Evolutionary conservation across 2,329 filamentous ascomycete species (phyloP), one percentile per base, ranked within the genome.

Genomic region (Xylaria sp.): DNA sequence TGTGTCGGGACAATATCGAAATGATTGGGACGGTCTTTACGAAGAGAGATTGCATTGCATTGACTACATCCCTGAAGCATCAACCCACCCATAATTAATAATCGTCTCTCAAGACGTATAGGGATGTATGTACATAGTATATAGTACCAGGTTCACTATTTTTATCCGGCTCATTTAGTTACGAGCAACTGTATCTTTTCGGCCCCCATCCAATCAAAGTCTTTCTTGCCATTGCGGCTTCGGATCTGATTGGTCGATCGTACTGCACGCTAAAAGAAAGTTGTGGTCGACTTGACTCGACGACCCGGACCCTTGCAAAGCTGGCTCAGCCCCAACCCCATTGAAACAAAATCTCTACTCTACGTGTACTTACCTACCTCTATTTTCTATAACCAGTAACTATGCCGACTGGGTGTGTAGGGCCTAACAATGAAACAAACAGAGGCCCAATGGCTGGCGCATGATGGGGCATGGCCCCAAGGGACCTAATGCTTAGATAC

Each of bases 291-390:
- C 55, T 58, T 46, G 34, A 64, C 41, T 28, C 28, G 28, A 56
- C 28, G 28, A 28, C 28, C 56, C 39, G 5, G 13, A 15, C 13
- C 59, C 53, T 45, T 53, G 59, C 36, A 39, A 23, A n/a, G 36
- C 45, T 58, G 46, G 53, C 65, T 67, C 65, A 67, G 65, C 65
- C 65, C 63, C 65, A 32, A 59, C 55, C 45, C 25, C 60, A 63
- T 53, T 28, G 2, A 43, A 66, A 32, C 20, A 4, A 45, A 46
- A 48, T 28, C 34, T 58, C 43, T 28, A 28, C 25, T 18, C 46
- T 15, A 46, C 43, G 43, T 25, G 43, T 25, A 20, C 12, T 20
- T 46, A 30, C 12, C 43, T 46, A 30, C 13, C 15, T n/a, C 7
- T 30, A 7, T 50, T 50, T 25, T 30, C 13, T 50, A 13, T 30